Base-by-base conservation (phyloP, 169 alveolate species). In the Ophryocystis elektroscirrha region DNA sequence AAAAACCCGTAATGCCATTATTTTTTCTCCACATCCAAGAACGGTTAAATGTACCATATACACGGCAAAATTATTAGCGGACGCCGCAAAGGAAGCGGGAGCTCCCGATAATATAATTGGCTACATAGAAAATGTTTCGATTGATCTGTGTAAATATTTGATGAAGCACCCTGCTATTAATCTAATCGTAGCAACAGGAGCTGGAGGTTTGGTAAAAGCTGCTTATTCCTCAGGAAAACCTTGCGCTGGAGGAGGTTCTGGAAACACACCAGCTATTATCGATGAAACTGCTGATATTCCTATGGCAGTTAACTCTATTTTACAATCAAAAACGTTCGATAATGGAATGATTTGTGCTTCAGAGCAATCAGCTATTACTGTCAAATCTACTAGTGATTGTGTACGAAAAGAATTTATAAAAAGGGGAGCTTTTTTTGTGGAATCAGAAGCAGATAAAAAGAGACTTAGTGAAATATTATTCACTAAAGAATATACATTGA, bases 141-240 rank as follows among this genome's bases (percentile, higher is more conserved):
- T 58, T 26, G 50, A 43, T 27, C 15, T 56, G 23, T 55, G 65
- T 28, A 38, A 37, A 12, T 18, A 48, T 12, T 37, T 61, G 25
- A 55, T 61, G 69, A 47, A 58, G 22, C 70, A 61, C 47, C 28
- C 32, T 35, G 16, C 64, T 12, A 50, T 55, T 0, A 56, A 51
- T 5, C 43, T 61, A 22, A 68, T 63, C 27, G n/a, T n/a, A n/a
- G n/a, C n/a, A n/a, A 61, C 70, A 47, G 70, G 70, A 7, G 57
- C 58, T 0, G 51, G 46, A 16, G 61, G 53, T 22, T 25, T 61
- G 16, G 70, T 61, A 9, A 57, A 49, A 18, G 70, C 70, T 27
- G 70, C 70, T 25, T 56, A 56, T 46, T 56, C 68, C 18, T 61
- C 66, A 19, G 70, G 70, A 2, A 61, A 61, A 24, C 68, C 68